A percentile compares a stretch with the other conserved stretches of the same genome.
These are phyloP conservation scores for Penicillium digitatum DNA, from an alignment of 2,329 filamentous ascomycete species.

Conservation along the genomic window DNA sequence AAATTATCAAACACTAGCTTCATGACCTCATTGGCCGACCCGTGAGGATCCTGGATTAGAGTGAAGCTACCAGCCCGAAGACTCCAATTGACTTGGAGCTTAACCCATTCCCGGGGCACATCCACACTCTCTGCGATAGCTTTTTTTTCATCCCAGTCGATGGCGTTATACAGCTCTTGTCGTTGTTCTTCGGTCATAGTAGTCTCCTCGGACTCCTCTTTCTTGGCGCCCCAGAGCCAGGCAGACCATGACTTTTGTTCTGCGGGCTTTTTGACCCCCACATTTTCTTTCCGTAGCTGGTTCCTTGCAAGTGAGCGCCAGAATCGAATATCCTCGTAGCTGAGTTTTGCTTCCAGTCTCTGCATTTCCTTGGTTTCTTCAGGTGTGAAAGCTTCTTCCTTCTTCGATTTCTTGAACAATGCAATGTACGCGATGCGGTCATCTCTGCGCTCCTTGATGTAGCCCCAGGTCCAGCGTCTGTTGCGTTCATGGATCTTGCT, in stretches of 20 bases:
- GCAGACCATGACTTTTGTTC: slow-evolving; percentile 82
- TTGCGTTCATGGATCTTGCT: slow-evolving; percentile 95
- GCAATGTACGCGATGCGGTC: slow-evolving; percentile 85
- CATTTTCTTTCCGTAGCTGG: slow-evolving; percentile 90
- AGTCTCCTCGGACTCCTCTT: slow-evolving; percentile 69
- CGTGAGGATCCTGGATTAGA: slow-evolving; percentile 76
- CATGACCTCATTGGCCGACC: slow-evolving; percentile 73
- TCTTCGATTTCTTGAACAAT: slow-evolving; percentile 90
- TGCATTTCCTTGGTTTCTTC: slow-evolving; percentile 70
- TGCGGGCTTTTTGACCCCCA: slow-evolving; percentile 69
- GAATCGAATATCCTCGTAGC: slow-evolving; percentile 93
- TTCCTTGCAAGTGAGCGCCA: slow-evolving; percentile 94
- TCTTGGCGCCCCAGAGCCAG: slow-evolving; percentile 85
- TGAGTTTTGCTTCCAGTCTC: slow-evolving; percentile 77
- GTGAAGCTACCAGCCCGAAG: slow-evolving; percentile 97
- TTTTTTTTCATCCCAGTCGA: slow-evolving; percentile 97
- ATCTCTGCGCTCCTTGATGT: slow-evolving; percentile 87
- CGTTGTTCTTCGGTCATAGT: slow-evolving; percentile 93
- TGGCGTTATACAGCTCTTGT: slow-evolving; percentile 93
- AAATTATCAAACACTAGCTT: slow-evolving; percentile 94
- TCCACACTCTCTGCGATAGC: slow-evolving; percentile 84
- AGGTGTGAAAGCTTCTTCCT: slow-evolving; percentile 62
- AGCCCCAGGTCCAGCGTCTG: slow-evolving; percentile 90
- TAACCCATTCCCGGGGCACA: slow-evolving; percentile 82
- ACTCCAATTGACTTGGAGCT: slow-evolving; percentile 86